A percentile compares a stretch with the other conserved stretches of the same genome.
These are phyloP conservation scores for Tylopilus rubrobrunneus DNA, from an alignment of 768 basidiomycete species.

Conservation along the genomic window DNA sequence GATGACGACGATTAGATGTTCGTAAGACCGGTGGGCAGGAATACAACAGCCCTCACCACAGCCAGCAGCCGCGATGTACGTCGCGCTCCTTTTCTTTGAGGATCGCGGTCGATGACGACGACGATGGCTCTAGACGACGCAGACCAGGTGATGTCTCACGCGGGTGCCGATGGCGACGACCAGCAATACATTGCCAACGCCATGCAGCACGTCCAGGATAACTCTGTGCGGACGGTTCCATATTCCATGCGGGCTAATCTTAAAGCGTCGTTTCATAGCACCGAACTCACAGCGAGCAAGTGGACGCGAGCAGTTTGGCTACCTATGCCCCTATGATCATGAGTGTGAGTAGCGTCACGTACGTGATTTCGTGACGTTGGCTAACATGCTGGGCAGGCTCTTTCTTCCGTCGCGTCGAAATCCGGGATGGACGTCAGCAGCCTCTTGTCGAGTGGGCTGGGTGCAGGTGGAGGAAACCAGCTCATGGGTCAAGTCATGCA, in stretches of 20 bases:
- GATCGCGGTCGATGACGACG: constrained; percentile 7
- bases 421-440: constrained; percentile 33
- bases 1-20: constrained; percentile 31
- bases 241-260: background rate
- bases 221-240: constrained; percentile 11
- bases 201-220: constrained; percentile 20
- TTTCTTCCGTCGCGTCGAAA: constrained; percentile 11
- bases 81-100: constrained; percentile 1
- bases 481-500: constrained; percentile 86
- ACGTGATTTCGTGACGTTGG: background rate
- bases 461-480: constrained; percentile 51
- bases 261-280: constrained; percentile 5
- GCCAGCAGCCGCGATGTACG: constrained; percentile 25
- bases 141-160: constrained; percentile 55
- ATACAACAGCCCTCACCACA: constrained; percentile 55
- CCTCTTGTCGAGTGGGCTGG: constrained; percentile 30
- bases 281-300: constrained; percentile 12
- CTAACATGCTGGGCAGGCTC: constrained; percentile 16
- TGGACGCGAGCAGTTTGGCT: constrained; percentile 8
- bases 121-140: constrained; percentile 53
- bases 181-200: constrained; percentile 14
- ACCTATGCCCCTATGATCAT: constrained; percentile 22
- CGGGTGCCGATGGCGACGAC: constrained; percentile 25
- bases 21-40: constrained; percentile 62
- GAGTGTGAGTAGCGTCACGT: constrained; percentile 3